A percentile compares a stretch with the other conserved stretches of the same genome.
Evolutionary conservation across 163 green algal genomes (phyloP).

Genomic region (Chlorella variabilis): DNA sequence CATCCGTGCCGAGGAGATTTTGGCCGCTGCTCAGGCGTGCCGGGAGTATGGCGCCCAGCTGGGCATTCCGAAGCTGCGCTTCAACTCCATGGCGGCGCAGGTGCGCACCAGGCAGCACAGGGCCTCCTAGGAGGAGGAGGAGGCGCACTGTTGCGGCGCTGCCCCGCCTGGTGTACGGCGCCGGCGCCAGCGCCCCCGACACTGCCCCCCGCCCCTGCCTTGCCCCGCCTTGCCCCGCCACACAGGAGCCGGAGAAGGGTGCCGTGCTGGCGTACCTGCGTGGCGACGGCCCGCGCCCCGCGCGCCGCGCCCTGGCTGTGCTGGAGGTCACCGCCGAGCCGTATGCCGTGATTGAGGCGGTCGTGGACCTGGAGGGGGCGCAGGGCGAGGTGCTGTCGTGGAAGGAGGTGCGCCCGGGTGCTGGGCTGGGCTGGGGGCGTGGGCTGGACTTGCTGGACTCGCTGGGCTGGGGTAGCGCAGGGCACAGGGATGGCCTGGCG

Average conservation of each 20-base stretch:
- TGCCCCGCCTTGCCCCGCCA: background rate
- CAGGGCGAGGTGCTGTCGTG: conserved; percentile 33
- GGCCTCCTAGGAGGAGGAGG: background rate
- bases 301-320: conserved; percentile 59
- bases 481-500: too few relatives aligned
- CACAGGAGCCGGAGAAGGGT: conserved; percentile 69
- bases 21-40: conserved; percentile 28
- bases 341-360: conserved; percentile 44
- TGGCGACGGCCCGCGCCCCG: conserved; percentile 18
- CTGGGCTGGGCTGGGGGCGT: too few relatives aligned
- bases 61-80: conserved; percentile 39
- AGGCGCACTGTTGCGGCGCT: background rate
- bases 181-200: too few relatives aligned
- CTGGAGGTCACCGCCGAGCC: conserved; percentile 48
- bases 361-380: conserved; percentile 43
- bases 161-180: too few relatives aligned
- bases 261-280: conserved; percentile 56
- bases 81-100: background rate
- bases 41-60: conserved; percentile 32
- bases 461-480: too few relatives aligned
- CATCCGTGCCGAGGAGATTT: conserved; percentile 48
- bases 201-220: too few relatives aligned
- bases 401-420: conserved; percentile 52
- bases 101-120: background rate
- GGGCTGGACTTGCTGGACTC: too few relatives aligned